Evolutionary conservation across 441 rosid genomes (phyloP).

Genomic region (Heliophila coronopifolia): DNA sequence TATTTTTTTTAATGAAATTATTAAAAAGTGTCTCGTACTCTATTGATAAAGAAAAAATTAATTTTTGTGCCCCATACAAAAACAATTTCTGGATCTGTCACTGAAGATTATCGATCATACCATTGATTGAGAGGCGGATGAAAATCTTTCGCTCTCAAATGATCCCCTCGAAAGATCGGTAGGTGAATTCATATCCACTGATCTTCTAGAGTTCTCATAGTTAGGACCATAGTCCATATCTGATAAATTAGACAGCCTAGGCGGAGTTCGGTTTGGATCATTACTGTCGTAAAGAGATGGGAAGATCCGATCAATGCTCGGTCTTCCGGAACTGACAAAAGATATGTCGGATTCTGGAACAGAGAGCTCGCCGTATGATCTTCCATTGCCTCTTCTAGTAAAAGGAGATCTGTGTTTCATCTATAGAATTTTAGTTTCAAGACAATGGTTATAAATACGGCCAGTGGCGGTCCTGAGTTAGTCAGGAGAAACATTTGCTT

Average conservation of each 20-base stretch:
- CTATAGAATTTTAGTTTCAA: neutral
- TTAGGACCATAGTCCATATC: slow-evolving; percentile 35
- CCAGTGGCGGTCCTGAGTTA: too few species aligned
- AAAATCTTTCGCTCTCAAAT: slow-evolving; percentile 38
- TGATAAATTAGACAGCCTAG: slow-evolving; percentile 52
- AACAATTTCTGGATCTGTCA: too few species aligned
- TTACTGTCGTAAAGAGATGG: slow-evolving; percentile 38
- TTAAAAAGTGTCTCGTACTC: too few species aligned
- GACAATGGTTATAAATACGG: too few species aligned
- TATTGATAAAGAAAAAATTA: too few species aligned
- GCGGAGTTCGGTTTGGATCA: slow-evolving; percentile 37
- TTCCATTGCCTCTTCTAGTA: slow-evolving; percentile 52
- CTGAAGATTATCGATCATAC: slow-evolving; percentile 28
- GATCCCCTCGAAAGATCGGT: slow-evolving; percentile 37
- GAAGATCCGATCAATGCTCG: slow-evolving; percentile 60
- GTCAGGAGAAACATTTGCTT: too few species aligned
- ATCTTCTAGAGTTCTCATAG: slow-evolving; percentile 24
- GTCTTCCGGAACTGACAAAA: slow-evolving; percentile 70
- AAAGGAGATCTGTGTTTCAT: slow-evolving; percentile 66
- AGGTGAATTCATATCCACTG: slow-evolving; percentile 44
- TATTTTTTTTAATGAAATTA: too few species aligned
- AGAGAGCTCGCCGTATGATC: slow-evolving; percentile 48
- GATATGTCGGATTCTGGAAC: slow-evolving; percentile 60
- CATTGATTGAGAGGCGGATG: slow-evolving; percentile 36
- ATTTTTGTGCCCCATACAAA: too few species aligned